Percentiles rank a stretch among this genome's conserved stretches.
phyloP scores from a whole-genome alignment of 768 basidiomycete species.

The Leccinum disarticulatum region DNA sequence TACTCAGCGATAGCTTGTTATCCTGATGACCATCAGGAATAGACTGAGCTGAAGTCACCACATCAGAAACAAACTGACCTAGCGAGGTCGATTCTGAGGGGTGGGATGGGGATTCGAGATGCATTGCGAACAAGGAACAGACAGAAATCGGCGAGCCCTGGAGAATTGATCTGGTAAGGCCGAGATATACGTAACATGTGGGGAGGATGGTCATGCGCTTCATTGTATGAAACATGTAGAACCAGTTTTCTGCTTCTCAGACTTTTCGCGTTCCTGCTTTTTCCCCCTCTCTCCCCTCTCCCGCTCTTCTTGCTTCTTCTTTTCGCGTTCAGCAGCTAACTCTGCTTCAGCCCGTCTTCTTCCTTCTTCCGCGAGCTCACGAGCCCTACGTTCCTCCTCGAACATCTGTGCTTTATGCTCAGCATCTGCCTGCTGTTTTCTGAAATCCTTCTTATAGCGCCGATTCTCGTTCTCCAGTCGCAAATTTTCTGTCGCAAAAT shows the following conservation, averaged over 20 bases:
- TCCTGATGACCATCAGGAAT: not conserved
- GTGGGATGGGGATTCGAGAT: not conserved
- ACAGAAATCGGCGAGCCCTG: not conserved
- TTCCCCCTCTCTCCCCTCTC: not conserved
- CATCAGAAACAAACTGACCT: too few species aligned
- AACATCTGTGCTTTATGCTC: conserved; percentile 17
- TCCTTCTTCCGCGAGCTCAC: conserved; percentile 25
- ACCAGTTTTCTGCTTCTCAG: conserved; percentile 7
- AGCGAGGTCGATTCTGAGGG: not conserved
- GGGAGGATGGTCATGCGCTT: not conserved
- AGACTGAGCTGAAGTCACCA: not conserved
- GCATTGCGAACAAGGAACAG: not conserved
- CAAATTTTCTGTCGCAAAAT: conserved; percentile 38
- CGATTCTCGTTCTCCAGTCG: conserved; percentile 30
- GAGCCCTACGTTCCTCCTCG: conserved; percentile 27
- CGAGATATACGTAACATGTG: too few species aligned
- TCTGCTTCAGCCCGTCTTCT: conserved; percentile 19
- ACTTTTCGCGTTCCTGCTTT: not conserved
- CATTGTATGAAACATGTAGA: conserved; percentile 13
- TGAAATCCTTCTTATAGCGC: conserved; percentile 18
- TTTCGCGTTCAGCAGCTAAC: conserved; percentile 17
- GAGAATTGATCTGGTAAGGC: too few species aligned
- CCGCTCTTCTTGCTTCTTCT: not conserved
- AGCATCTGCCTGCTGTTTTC: conserved; percentile 21
- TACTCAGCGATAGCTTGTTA: not conserved